Conservation (phyloP, 768 basidiomycete genomes). For the Termitomyces sp. region DNA sequence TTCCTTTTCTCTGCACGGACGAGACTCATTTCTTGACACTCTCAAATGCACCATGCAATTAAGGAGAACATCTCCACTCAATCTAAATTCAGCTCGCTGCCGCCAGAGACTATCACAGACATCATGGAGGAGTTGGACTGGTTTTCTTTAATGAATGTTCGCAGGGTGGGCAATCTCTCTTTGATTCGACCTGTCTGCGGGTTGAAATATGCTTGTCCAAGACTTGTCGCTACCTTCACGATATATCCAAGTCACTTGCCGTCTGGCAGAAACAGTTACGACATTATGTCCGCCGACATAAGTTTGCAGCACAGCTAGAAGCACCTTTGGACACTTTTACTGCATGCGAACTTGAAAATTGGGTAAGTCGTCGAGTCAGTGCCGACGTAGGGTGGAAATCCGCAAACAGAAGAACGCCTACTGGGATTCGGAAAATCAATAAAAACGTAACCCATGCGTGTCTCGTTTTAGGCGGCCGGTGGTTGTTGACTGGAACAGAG, state of each 20-base stretch:
- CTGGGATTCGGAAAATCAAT: background rate
- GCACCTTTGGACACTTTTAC: conserved; percentile 3
- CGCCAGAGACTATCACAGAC: conserved; percentile 2
- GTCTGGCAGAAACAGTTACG: conserved; percentile 7
- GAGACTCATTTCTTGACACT: background rate
- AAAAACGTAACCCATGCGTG: background rate
- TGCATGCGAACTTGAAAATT: conserved; percentile 5
- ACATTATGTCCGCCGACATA: background rate
- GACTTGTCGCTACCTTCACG: conserved; percentile 3
- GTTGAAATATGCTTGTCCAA: background rate
- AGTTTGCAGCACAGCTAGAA: background rate
- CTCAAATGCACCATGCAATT: background rate
- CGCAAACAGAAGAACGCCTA: background rate
- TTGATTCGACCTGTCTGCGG: background rate
- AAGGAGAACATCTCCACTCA: background rate
- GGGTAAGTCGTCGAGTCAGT: conserved; percentile 6
- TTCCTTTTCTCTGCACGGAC: too few species aligned
- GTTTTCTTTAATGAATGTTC: conserved; percentile 7
- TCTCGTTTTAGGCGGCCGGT: conserved; percentile 7
- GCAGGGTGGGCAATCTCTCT: conserved; percentile 1
- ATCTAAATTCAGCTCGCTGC: background rate
- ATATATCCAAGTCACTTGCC: conserved; percentile 2
- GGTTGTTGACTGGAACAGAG: conserved; percentile 2
- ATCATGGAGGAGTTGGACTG: conserved; percentile 8
- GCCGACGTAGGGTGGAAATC: conserved; percentile 9